Base-by-base conservation (phyloP, 345 rosid species). In the Kandelia obovata region DNA sequence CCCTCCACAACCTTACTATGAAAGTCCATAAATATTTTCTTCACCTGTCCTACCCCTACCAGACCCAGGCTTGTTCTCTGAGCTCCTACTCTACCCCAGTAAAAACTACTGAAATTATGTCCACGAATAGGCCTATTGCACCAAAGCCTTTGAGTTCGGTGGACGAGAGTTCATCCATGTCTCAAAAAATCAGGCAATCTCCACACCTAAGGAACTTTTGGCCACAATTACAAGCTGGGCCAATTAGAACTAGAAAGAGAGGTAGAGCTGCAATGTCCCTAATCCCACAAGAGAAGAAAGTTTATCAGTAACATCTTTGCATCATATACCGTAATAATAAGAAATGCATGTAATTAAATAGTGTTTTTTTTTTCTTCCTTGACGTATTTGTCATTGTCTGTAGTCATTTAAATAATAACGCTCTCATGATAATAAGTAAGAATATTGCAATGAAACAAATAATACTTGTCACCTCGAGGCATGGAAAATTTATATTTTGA, bases 91-190 rank as follows among this genome's bases (percentile, higher is more conserved):
- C 89, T 5, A 70, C 73, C 57, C 80, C 95, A 9, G 85, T 86
- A 0, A 87, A 87, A 73, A 92, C 96, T 0, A 96, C 96, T 47
- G 97, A 95, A 82, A 95, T 95, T 71, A 86, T 95, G 92, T 88
- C 96, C 4, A 77, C 92, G 77, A 92, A 90, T 66, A 80, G 96
- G 66, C 99, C 97, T 2, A 95, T 92, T 55, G 97, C 99, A 20
- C 99, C 99, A 2, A 95, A 80, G 75, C 97, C 97, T 4, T 70
- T 37, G 35, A 66, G 15, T 15, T 67, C 81, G 69, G 35, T 70
- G 27, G 46, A 71, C 75, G 86, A 84, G 53, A 66, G 43, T 64
- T 65, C 87, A 57, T 75, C 83, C 62, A 77, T 79, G 90, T 84
- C 92, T 67, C 82, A 79, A 61, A 91, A 84, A 77, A 91, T 91